A percentile compares a stretch with the other conserved stretches of the same genome.
These are phyloP conservation scores for Beauveria sp. DNA, from an alignment of 2,329 filamentous ascomycete genomes.

Conservation along the genomic window DNA sequence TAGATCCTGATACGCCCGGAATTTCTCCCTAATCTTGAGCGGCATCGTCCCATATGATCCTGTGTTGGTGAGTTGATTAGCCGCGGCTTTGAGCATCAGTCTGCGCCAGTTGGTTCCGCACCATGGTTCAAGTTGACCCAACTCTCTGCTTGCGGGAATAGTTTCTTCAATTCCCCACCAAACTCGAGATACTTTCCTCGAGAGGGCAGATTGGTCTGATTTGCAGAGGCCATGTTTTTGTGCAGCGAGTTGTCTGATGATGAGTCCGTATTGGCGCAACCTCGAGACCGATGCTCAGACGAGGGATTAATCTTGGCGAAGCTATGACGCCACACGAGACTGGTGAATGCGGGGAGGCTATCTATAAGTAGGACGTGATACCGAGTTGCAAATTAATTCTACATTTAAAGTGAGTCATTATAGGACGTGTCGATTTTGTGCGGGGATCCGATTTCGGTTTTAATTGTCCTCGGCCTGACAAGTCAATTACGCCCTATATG, in stretches of 20 bases:
- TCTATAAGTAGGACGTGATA: neutral
- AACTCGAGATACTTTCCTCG: conserved; percentile 9
- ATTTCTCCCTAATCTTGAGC: conserved; percentile 46
- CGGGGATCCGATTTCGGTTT: conserved; percentile 3
- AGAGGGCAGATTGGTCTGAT: neutral
- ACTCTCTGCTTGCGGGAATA: conserved; percentile 1
- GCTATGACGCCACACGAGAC: neutral
- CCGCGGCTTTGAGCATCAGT: neutral
- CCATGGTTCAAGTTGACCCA: conserved; percentile 11
- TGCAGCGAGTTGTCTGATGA: neutral
- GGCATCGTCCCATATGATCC: conserved; percentile 79
- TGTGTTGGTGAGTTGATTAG: conserved; percentile 18
- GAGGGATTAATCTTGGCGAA: neutral
- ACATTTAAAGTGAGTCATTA: neutral
- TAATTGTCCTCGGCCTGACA: neutral
- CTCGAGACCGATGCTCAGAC: neutral
- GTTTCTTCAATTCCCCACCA: conserved; percentile 2
- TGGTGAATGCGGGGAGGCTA: neutral
- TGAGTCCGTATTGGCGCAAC: neutral
- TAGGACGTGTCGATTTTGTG: neutral
- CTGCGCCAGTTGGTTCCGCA: neutral
- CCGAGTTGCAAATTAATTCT: neutral
- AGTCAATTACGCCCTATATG: neutral
- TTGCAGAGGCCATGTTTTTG: neutral
- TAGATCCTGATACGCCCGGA: conserved; percentile 57